Percentiles rank a stretch among this genome's conserved stretches.
Conservation (phyloP, 495 filamentous ascomycete genomes). For the Annulohypoxylon stygium region DNA sequence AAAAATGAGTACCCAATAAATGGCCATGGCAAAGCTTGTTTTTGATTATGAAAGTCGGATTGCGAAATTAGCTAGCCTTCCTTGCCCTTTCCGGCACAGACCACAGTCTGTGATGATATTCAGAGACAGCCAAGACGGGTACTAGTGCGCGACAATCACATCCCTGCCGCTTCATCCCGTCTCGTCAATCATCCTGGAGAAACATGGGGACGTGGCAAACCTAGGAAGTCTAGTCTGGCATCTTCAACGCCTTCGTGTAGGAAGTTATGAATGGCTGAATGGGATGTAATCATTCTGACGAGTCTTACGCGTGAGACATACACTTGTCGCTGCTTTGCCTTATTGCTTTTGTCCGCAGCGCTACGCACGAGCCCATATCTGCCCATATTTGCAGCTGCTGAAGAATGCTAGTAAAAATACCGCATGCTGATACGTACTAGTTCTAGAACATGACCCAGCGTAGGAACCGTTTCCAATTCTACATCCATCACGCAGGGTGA, state of each 20-base stretch:
- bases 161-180: slow-evolving; percentile 44
- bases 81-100: slow-evolving; percentile 30
- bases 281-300: slow-evolving; percentile 14
- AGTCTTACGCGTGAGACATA: slow-evolving; percentile 33
- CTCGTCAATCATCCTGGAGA: slow-evolving; percentile 33
- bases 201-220: slow-evolving; percentile 24
- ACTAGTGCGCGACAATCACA: slow-evolving; percentile 41
- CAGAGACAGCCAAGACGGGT: slow-evolving; percentile 47
- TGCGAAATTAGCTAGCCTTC: slow-evolving; percentile 17
- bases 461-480: slow-evolving; percentile 8
- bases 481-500: slow-evolving; percentile 2
- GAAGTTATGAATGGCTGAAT: neutral
- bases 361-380: slow-evolving; percentile 6
- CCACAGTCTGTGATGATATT: slow-evolving; percentile 19
- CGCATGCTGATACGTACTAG: slow-evolving; percentile 28
- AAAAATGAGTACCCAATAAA: slow-evolving; percentile 23
- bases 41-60: slow-evolving; percentile 32
- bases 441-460: slow-evolving; percentile 23
- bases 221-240: neutral
- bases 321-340: slow-evolving; percentile 3
- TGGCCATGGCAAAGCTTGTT: slow-evolving; percentile 44
- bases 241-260: slow-evolving; percentile 20
- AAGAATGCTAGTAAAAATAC: slow-evolving; percentile 40
- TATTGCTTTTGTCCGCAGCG: neutral
- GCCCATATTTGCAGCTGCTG: slow-evolving; percentile 23